Conservation (phyloP, 495 filamentous ascomycete species). For the Evansstolkia leycettana region DNA sequence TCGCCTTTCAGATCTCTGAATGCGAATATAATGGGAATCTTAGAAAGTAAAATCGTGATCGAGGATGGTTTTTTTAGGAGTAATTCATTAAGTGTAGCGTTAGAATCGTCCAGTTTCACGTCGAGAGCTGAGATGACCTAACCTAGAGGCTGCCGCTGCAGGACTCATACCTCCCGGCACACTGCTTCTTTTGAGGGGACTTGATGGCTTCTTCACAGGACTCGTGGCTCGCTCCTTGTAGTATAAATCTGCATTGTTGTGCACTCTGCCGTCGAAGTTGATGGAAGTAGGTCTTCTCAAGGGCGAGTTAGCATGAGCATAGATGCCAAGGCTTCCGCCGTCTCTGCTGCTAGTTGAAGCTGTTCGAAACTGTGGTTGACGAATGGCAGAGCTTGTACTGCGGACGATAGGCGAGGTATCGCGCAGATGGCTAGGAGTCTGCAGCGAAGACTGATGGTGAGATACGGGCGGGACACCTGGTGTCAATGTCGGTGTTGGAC, state of each 20-base stretch:
- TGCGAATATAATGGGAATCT: no score
- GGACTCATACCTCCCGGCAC: constrained; percentile 21
- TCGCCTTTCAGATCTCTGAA: no score
- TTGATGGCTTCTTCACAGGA: constrained; percentile 25
- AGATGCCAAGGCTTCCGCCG: constrained; percentile 73
- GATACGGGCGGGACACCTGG: constrained; percentile 14
- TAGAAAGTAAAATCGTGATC: no score
- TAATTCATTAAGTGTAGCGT: no score
- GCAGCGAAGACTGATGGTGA: constrained; percentile 17
- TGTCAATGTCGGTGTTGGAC: constrained; percentile 13
- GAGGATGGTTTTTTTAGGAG: no score
- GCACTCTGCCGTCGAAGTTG: constrained; percentile 26
- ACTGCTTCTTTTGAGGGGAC: constrained; percentile 31
- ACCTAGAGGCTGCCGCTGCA: constrained; percentile 16
- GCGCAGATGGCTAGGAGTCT: constrained; percentile 32
- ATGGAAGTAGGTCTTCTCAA: constrained; percentile 50
- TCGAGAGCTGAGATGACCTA: constrained; percentile 13
- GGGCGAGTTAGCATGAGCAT: constrained; percentile 68
- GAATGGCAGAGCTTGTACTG: constrained; percentile 33
- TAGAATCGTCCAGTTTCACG: constrained; percentile 31
- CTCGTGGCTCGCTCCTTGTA: constrained; percentile 28
- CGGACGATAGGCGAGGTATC: constrained; percentile 41
- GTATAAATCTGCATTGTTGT: constrained; percentile 23
- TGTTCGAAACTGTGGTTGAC: constrained; percentile 45
- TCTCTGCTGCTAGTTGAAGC: constrained; percentile 36